Base-by-base conservation (phyloP, 202 grass and related monocot genomes). In the Zoysia matrella region DNA sequence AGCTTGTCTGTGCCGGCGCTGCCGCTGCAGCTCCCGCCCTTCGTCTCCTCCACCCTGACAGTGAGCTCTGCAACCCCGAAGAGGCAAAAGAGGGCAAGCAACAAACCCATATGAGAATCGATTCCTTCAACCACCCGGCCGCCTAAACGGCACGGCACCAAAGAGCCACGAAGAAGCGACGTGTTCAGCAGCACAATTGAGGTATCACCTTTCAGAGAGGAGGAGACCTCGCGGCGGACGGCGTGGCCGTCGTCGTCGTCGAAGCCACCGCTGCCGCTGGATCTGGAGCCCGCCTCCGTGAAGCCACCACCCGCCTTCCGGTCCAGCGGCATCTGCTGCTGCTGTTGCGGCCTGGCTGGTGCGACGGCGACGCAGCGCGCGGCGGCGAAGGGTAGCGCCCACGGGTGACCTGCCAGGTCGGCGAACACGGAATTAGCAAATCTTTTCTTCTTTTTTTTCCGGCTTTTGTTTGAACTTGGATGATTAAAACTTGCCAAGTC, bases 251-350 rank as follows among this genome's bases (percentile, higher is more conserved):
- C 94, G 5, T 91, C 91, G n/a, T 97, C 94, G 30, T 97, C 94
- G 74, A 86, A 97, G 8, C 94, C 91, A 42, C 69, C 86, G 22
- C 79, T 79, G 11, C 72, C 78, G 79, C 94, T 91, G 87, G 94
- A 93, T 83, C 84, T 81, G 52, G 91, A 97, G 9, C 63, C 79
- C 15, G 89, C 63, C 60, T 93, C 94, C 94, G 91, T 97, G 83
- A 83, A 88, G 43, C 49, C 57, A 4, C 79, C 57, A 36, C 68
- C 79, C 46, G 63, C 71, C 63, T 88, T 91, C 61, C 83, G 54
- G 82, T 93, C 91, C 50, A 72, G 63, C 2, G 67, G 56, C 81
- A 52, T 56, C 50, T 78, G 62, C 3, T 46, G 77, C 71, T 78
- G 76, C 16, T 47, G 85, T 61, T 50, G 72, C 41, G 54, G 65